Evolutionary conservation across 805 yeast species (phyloP).

Genomic region (Candida arabinofermentans): DNA sequence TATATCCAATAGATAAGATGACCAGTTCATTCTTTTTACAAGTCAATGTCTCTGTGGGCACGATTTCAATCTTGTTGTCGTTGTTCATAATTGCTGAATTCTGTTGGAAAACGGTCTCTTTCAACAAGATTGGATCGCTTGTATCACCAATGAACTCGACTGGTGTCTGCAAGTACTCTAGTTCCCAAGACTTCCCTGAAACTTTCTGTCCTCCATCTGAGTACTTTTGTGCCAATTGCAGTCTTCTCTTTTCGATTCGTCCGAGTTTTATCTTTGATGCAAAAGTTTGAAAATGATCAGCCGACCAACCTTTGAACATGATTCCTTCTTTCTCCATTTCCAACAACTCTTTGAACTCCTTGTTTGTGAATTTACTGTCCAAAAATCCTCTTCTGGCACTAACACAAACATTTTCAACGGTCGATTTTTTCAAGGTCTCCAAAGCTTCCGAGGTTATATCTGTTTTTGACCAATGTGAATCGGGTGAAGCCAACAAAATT

Average conservation of each 20-base stretch:
- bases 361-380: conserved; percentile 87
- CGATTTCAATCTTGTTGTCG: conserved; percentile 28
- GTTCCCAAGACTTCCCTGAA: conserved; percentile 45
- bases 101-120: conserved; percentile 44
- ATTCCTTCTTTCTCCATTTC: conserved; percentile 49
- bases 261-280: conserved; percentile 32
- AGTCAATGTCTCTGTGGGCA: conserved; percentile 33
- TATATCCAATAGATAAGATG: conserved; percentile 80
- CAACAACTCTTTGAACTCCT: conserved; percentile 83
- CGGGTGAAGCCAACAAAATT: conserved; percentile 57
- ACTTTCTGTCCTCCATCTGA: conserved; percentile 9
- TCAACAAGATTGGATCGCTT: conserved; percentile 34
- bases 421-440: conserved; percentile 44
- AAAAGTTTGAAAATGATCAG: conserved; percentile 32
- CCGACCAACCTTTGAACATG: conserved; percentile 43
- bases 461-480: conserved; percentile 54
- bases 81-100: conserved; percentile 42
- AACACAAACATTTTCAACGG: conserved; percentile 61
- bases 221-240: conserved; percentile 59
- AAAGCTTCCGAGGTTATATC: conserved; percentile 70
- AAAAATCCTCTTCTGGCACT: conserved; percentile 84
- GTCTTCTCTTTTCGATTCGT: conserved; percentile 60
- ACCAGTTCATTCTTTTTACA: conserved; percentile 55
- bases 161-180: conserved; percentile 72
- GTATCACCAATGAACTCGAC: conserved; percentile 39